Percentiles rank a stretch among this genome's conserved stretches.
Conservation (phyloP, 2,329 filamentous ascomycete genomes). For the Zymoseptoria ardabiliae region DNA sequence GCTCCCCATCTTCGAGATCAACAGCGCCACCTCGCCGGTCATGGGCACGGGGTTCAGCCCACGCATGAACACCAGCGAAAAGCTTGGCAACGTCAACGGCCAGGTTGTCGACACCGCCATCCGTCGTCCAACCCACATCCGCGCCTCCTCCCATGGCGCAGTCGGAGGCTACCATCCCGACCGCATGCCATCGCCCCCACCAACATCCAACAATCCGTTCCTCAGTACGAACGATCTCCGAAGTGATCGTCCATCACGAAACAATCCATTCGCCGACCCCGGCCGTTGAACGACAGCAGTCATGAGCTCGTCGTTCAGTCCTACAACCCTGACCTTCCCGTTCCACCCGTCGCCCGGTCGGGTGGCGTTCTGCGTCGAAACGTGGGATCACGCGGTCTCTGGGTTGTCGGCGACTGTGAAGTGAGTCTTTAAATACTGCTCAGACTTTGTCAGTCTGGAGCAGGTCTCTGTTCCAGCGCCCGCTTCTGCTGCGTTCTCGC, state of each 20-base stretch:
- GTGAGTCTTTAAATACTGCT: conserved; percentile 31
- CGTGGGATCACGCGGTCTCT: conserved; percentile 19
- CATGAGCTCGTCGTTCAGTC: conserved; percentile 30
- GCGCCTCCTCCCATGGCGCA: conserved; percentile 40
- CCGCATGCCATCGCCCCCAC: conserved; percentile 20
- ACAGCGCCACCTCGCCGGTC: conserved; percentile 24
- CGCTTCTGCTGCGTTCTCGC: conserved; percentile 12
- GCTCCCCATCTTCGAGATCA: conserved; percentile 35
- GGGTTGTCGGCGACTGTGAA: conserved; percentile 20
- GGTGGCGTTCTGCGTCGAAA: conserved; percentile 34
- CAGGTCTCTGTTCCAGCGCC: conserved; percentile 16
- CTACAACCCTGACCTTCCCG: conserved; percentile 39
- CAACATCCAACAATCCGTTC: conserved; percentile 22
- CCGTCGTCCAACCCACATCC: conserved; percentile 37
- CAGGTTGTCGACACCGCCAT: conserved; percentile 36
- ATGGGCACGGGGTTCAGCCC: conserved; percentile 24
- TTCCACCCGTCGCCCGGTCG: conserved; percentile 28
- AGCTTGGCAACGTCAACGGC: conserved; percentile 37
- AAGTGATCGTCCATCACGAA: conserved; percentile 1
- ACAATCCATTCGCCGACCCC: conserved; percentile 36
- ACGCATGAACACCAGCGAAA: conserved; percentile 27
- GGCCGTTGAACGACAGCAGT: conserved; percentile 31
- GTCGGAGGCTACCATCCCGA: conserved; percentile 37
- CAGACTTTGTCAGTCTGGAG: conserved; percentile 19
- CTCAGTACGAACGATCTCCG: conserved; percentile 23